These are phyloP conservation scores for Drosera capensis DNA, from an alignment of 148 eudicot species.

Conservation along the genomic window DNA sequence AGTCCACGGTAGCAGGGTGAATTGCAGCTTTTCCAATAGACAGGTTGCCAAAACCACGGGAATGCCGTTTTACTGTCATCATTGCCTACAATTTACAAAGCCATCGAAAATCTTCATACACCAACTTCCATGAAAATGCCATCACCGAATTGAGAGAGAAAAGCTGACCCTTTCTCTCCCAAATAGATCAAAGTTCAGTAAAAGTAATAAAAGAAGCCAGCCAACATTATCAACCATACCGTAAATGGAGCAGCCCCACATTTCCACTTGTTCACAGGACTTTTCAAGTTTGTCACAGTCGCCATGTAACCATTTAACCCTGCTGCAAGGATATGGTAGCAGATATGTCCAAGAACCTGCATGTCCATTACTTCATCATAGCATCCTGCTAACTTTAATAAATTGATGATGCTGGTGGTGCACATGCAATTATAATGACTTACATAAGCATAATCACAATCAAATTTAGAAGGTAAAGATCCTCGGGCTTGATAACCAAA, in stretches of 20 bases:
- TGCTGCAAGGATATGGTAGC: slow-evolving; percentile 91
- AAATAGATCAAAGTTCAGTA: too few relatives aligned
- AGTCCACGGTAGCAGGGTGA: slow-evolving; percentile 83
- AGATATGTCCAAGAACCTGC: slow-evolving; percentile 91
- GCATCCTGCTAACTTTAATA: too few relatives aligned
- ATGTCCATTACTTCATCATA: not conserved
- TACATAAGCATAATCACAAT: slow-evolving; percentile 96
- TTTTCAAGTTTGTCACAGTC: slow-evolving; percentile 79
- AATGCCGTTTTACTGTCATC: slow-evolving; percentile 89
- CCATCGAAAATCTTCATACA: not conserved
- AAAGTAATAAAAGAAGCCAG: too few relatives aligned
- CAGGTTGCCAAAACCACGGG: slow-evolving; percentile 69
- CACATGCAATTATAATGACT: slow-evolving; percentile 7
- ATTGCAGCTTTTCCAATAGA: slow-evolving; percentile 76
- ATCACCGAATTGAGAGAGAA: too few relatives aligned
- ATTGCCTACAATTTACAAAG: slow-evolving; percentile 46
- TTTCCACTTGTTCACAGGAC: slow-evolving; percentile 80
- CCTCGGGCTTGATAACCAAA: slow-evolving; percentile 99
- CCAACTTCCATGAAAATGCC: too few relatives aligned
- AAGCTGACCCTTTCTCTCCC: too few relatives aligned
- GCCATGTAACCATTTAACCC: slow-evolving; percentile 96
- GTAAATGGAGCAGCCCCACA: slow-evolving; percentile 99
- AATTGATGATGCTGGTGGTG: too few relatives aligned
- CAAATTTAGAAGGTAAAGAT: slow-evolving; percentile 91
- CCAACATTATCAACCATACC: slow-evolving; percentile 37